Percentiles rank a stretch among this genome's conserved stretches.
These are phyloP conservation scores for Micractinium conductrix DNA, from an alignment of 139 green algal genomes.

Conservation along the genomic window DNA sequence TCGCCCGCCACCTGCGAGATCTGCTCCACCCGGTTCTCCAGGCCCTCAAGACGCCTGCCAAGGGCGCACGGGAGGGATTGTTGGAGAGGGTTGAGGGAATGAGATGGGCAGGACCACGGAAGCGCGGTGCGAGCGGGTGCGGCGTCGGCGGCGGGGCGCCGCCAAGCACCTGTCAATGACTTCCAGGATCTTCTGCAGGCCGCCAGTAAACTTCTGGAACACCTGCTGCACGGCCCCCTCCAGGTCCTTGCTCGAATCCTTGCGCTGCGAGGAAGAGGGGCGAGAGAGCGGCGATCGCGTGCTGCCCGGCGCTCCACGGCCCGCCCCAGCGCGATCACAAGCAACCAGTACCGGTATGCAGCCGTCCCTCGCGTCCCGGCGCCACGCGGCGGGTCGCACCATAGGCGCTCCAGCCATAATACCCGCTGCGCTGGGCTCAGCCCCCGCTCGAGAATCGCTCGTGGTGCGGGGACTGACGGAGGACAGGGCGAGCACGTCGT, in stretches of 20 bases:
- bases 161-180: slow-evolving; percentile 43
- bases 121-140: neutral
- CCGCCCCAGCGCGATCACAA: neutral
- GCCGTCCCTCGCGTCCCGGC: neutral
- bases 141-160: neutral
- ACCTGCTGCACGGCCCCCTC: slow-evolving; percentile 28
- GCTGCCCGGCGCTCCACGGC: neutral
- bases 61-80: neutral
- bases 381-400: neutral
- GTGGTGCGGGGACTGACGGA: neutral
- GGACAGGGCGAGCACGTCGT: slow-evolving; percentile 16
- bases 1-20: slow-evolving; percentile 48
- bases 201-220: slow-evolving; percentile 42
- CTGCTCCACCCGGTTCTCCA: slow-evolving; percentile 58
- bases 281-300: neutral
- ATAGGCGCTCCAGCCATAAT: slow-evolving; percentile 30
- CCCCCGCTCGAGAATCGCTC: neutral
- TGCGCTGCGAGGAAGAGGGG: slow-evolving; percentile 16
- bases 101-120: neutral
- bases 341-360: too few relatives aligned
- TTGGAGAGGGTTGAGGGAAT: neutral
- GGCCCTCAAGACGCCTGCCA: slow-evolving; percentile 48
- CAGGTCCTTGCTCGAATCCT: slow-evolving; percentile 18
- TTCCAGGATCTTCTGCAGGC: slow-evolving; percentile 50
- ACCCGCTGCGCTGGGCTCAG: neutral